phyloP scores from a whole-genome alignment of 2,329 filamentous ascomycete species.

The Ceratocystiopsis minuta region DNA sequence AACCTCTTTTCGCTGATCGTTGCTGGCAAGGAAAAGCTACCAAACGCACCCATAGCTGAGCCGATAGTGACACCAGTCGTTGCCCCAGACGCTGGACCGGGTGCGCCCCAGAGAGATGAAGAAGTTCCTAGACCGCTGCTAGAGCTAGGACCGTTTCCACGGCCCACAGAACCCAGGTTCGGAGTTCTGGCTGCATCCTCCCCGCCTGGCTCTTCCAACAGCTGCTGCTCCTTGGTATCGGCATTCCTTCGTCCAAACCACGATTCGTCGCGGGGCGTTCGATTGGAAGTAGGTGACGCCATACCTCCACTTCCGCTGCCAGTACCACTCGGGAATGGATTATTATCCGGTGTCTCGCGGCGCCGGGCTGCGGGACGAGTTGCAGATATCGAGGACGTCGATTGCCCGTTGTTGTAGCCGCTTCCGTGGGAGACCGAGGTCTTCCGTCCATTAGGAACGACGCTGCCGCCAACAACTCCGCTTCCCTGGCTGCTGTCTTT shows the following conservation, averaged over 20 bases:
- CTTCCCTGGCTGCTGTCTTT: constrained; percentile 33
- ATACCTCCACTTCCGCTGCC: background rate
- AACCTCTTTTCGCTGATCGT: constrained; percentile 55
- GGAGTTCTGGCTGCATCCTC: constrained; percentile 12
- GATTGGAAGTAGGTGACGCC: constrained; percentile 41
- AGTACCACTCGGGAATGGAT: constrained; percentile 31
- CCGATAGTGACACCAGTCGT: constrained; percentile 14
- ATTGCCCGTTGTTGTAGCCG: constrained; percentile 33
- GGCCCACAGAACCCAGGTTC: constrained; percentile 29
- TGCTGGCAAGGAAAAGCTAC: constrained; percentile 60
- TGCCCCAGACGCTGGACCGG: constrained; percentile 35
- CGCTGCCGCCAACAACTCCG: constrained; percentile 9
- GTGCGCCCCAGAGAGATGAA: constrained; percentile 26
- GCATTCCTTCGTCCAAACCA: constrained; percentile 37
- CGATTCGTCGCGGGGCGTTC: constrained; percentile 44
- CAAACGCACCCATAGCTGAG: constrained; percentile 68
- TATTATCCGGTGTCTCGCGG: constrained; percentile 62
- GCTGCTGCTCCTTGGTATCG: constrained; percentile 36
- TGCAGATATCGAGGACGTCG: constrained; percentile 50
- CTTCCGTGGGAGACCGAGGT: constrained; percentile 60
- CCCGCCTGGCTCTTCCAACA: constrained; percentile 33
- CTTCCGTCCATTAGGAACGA: constrained; percentile 49
- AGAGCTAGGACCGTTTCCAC: constrained; percentile 14
- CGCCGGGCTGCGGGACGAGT: constrained; percentile 60
- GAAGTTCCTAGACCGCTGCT: constrained; percentile 2